Conservation (phyloP, 1,284 basidiomycete genomes). For the Ceratobasidium sp. region DNA sequence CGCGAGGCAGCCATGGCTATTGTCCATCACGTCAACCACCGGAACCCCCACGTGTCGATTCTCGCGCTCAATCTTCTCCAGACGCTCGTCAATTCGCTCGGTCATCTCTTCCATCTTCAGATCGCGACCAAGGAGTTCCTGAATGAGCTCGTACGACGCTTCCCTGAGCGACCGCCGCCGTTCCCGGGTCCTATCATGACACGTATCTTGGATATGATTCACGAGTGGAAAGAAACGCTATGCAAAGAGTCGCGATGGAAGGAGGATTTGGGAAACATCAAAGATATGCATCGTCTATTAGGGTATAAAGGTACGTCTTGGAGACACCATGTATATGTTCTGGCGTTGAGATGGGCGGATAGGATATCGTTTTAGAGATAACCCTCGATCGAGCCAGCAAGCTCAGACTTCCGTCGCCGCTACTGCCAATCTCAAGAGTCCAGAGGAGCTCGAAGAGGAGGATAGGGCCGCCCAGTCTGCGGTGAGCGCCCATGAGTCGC, state of each 20-base stretch:
- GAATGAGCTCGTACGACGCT: conserved; percentile 97
- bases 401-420: conserved; percentile 55
- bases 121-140: conserved; percentile 99
- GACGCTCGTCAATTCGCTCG: conserved; percentile 93
- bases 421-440: conserved; percentile 82
- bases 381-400: conserved; percentile 54
- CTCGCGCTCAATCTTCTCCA: conserved; percentile 88
- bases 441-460: conserved; percentile 96
- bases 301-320: conserved; percentile 81
- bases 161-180: conserved; percentile 96
- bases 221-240: conserved; percentile 95
- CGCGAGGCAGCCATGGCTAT: conserved; percentile 89
- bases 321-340: not conserved
- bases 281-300: conserved; percentile 98
- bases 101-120: conserved; percentile 97
- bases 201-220: conserved; percentile 92
- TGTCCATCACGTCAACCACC: conserved; percentile 85
- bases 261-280: conserved; percentile 95
- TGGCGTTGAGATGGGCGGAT: conserved; percentile 17
- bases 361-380: conserved; percentile 88
- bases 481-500: conserved; percentile 50
- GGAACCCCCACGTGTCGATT: conserved; percentile 89
- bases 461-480: conserved; percentile 95
- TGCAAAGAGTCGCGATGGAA: conserved; percentile 92
- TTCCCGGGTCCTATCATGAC: conserved; percentile 96